Base-by-base conservation (phyloP, 2,329 filamentous ascomycete genomes). In the Ophiostoma sp. region DNA sequence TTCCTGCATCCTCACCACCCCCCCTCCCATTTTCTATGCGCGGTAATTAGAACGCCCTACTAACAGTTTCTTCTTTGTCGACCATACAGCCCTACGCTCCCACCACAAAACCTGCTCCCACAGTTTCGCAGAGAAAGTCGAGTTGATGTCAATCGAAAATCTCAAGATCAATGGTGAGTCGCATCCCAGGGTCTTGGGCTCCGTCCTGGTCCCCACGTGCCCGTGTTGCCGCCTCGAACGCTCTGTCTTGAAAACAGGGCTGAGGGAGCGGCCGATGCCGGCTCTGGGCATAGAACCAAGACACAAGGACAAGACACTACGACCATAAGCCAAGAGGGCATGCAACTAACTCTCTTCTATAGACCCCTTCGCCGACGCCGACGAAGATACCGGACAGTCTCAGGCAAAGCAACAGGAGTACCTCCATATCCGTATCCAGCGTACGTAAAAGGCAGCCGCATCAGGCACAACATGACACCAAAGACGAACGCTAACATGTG, bases 321-420 rank as follows among this genome's bases (percentile, higher is more conserved):
- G 6, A 1, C 8, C 8, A 57, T 27, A 31, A 31, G 27, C 52
- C 4, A 57, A 13, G n/a, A 27, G 44, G 44, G 7, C 60, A 64
- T 13, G 35, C 20, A 17, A 64, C 52, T 33, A 39, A 52, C 60
- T 64, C 33, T 35, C 13, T 35, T 7, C 35, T 39, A 57, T 39
- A 97, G 95, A 99, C 90, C 95, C 95, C 91, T 99, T 99, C 93
- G 95, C 95, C 90, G 95, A 98, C 92, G 95, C 94, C 89, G 95
- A 97, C 92, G 94, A 97, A 90, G 94, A 96, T 83, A 93, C 91
- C 83, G 94, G 93, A 87, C 92, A 96, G 85, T 90, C 72, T 66
- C 73, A 89, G 81, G 95, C 95, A 85, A 91, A 74, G 69, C 70
- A 74, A 81, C 92, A 96, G 85, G 96, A 96, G 84, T 97, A 97